Percentiles rank a stretch among this genome's conserved stretches.
Evolutionary conservation across 495 filamentous ascomycete genomes (phyloP).

Genomic region (Thermothielavioides terrestris): DNA sequence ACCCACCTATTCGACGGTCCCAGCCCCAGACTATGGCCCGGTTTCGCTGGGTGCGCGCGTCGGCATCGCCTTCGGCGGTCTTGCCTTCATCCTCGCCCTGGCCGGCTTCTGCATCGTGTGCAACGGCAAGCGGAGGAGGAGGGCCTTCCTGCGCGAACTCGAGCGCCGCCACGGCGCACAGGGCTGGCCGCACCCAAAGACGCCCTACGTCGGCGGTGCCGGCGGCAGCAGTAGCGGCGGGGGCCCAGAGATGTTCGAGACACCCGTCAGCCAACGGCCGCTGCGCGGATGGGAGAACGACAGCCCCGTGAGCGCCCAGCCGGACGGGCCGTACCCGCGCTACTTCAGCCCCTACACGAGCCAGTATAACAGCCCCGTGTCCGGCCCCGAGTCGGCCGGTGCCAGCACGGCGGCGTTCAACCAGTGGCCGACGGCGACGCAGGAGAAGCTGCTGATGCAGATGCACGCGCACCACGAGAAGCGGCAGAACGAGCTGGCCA

Average conservation of each 20-base stretch:
- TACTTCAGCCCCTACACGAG: constrained; percentile 43
- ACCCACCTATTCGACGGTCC: constrained; percentile 19
- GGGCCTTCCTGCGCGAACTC: constrained; percentile 34
- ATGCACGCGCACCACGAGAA: constrained; percentile 19
- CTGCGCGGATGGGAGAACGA: constrained; percentile 38
- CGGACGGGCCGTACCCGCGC: constrained; percentile 31
- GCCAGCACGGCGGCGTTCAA: constrained; percentile 19
- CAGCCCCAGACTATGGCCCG: constrained; percentile 26
- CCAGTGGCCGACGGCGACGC: constrained; percentile 24
- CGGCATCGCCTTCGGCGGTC: constrained; percentile 42
- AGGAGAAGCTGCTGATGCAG: constrained; percentile 23
- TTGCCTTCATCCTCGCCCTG: constrained; percentile 35
- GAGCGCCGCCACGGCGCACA: constrained; percentile 24
- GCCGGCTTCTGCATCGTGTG: constrained; percentile 39
- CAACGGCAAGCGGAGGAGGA: constrained; percentile 40
- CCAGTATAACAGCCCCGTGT: constrained; percentile 40
- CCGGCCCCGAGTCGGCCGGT: constrained; percentile 29
- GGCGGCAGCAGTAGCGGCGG: constrained; percentile 3
- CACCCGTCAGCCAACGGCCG: constrained; percentile 39
- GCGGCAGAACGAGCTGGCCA: constrained; percentile 23
- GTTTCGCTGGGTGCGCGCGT: constrained; percentile 43
- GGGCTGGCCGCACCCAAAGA: constrained; percentile 31
- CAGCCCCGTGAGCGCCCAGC: constrained; percentile 35
- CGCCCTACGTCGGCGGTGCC: constrained; percentile 18
- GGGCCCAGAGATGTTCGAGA: constrained; percentile 36